These are phyloP conservation scores for Exophiala mesophila DNA, from an alignment of 2,329 filamentous ascomycete species.

Conservation along the genomic window DNA sequence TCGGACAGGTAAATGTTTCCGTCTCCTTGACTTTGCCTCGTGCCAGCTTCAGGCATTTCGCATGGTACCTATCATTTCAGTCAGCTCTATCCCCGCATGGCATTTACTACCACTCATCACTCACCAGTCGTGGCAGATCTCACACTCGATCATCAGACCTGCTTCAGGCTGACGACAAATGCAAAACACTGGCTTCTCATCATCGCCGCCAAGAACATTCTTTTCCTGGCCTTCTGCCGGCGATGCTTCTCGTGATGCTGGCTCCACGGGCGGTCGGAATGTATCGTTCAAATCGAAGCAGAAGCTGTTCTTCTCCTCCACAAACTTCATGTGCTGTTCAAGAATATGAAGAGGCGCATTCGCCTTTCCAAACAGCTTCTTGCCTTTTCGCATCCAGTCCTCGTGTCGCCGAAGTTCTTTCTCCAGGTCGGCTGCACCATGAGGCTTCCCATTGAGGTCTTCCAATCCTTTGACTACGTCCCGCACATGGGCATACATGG, in stretches of 20 bases:
- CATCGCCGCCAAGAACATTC: constrained; percentile 50
- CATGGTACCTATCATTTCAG: constrained; percentile 70
- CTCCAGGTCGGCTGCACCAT: constrained; percentile 85
- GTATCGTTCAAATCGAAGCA: constrained; percentile 91
- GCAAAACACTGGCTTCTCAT: constrained; percentile 80
- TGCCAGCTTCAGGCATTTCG: constrained; percentile 96
- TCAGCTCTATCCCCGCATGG: neutral
- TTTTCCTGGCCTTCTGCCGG: constrained; percentile 53
- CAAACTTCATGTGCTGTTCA: constrained; percentile 89
- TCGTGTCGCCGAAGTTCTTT: constrained; percentile 92
- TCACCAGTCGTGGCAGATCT: constrained; percentile 95
- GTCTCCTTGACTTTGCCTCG: constrained; percentile 97
- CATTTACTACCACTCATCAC: constrained; percentile 32
- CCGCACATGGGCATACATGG: constrained; percentile 82
- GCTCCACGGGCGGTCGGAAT: constrained; percentile 84
- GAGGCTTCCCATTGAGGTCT: constrained; percentile 86
- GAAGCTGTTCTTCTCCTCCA: constrained; percentile 79
- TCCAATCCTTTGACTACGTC: constrained; percentile 83
- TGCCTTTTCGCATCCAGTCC: constrained; percentile 98
- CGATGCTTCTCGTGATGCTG: constrained; percentile 75
- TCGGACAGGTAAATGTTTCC: constrained; percentile 96
- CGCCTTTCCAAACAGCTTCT: constrained; percentile 96
- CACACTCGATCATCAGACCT: constrained; percentile 99
- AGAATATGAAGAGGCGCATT: constrained; percentile 96
- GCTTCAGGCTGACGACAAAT: constrained; percentile 91